Conservation (phyloP, 495 filamentous ascomycete genomes). For the Recurvomyces mirabilis region DNA sequence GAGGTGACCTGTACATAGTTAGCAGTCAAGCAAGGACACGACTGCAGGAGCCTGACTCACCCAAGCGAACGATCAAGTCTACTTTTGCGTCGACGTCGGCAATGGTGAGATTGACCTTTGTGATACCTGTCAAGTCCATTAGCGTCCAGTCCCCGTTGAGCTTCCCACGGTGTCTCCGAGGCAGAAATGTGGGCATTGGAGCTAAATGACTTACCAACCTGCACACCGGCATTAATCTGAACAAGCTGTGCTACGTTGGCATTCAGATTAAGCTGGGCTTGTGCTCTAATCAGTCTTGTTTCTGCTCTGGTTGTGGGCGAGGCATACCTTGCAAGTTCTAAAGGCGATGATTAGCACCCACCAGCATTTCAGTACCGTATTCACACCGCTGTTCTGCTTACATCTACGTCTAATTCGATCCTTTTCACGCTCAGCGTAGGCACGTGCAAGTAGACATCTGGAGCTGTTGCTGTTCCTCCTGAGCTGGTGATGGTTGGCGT, state of each 20-base stretch:
- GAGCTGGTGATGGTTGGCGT: constrained; percentile 17
- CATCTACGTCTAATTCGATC: constrained; percentile 37
- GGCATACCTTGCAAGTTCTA: too few species aligned
- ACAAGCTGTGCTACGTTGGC: constrained; percentile 44
- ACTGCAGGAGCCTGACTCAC: constrained; percentile 13
- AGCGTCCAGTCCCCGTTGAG: too few species aligned
- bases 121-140: constrained; percentile 31
- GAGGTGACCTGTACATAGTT: constrained; percentile 26
- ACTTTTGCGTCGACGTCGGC: constrained; percentile 43
- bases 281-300: constrained; percentile 42
- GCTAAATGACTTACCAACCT: constrained; percentile 26
- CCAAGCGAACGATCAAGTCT: constrained; percentile 45
- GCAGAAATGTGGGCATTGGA: neutral
- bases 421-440: constrained; percentile 42
- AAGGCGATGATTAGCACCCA: too few species aligned
- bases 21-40: neutral
- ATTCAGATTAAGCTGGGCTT: constrained; percentile 46
- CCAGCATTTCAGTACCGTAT: too few species aligned
- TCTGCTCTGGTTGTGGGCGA: too few species aligned
- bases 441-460: constrained; percentile 45
- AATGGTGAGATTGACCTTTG: constrained; percentile 49
- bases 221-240: constrained; percentile 43
- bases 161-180: neutral
- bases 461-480: constrained; percentile 26
- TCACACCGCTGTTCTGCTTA: too few species aligned